A percentile compares a stretch with the other conserved stretches of the same genome.
Evolutionary conservation across 2,329 filamentous ascomycete species (phyloP).

Genomic region (Talaromyces sp.): DNA sequence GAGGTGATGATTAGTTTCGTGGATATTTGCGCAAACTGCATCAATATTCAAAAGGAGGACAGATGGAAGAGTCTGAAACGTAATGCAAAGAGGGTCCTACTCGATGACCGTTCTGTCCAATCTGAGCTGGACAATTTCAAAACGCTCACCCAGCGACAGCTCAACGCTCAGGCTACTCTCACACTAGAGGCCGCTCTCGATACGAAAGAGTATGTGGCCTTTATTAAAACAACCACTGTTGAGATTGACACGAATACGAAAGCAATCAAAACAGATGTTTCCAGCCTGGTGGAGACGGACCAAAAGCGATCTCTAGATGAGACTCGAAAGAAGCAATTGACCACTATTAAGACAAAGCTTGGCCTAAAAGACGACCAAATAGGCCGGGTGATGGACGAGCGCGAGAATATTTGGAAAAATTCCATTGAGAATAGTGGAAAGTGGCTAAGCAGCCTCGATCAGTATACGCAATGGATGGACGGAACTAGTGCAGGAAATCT

Average conservation of each 20-base stretch:
- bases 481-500: neutral
- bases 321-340: neutral
- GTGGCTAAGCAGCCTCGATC: neutral
- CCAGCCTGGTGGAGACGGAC: neutral
- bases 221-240: neutral
- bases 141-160: neutral
- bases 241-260: neutral
- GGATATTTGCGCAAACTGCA: conserved; percentile 2
- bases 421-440: neutral
- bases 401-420: neutral
- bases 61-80: neutral
- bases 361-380: neutral
- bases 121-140: neutral
- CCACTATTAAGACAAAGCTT: neutral
- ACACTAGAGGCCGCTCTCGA: neutral
- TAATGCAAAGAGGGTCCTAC: neutral
- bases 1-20: neutral
- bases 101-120: neutral
- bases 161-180: neutral
- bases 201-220: neutral
- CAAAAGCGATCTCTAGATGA: neutral
- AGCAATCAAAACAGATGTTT: neutral
- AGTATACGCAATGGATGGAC: neutral
- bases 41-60: neutral
- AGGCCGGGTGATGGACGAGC: neutral